Conservation (phyloP, 768 basidiomycete species). For the Pilatotrama ljubarskyi region DNA sequence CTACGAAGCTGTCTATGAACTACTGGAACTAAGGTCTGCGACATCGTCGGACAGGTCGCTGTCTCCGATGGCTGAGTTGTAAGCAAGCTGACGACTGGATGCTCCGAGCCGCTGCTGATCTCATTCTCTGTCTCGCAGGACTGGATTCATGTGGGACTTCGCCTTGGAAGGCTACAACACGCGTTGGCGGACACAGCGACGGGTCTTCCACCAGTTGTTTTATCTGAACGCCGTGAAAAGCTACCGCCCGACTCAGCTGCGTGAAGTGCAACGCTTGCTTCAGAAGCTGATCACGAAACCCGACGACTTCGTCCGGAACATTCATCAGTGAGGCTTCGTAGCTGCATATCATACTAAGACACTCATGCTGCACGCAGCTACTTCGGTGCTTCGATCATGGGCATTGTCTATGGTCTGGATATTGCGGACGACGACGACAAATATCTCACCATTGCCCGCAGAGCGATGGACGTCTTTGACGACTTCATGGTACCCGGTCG, state of each 20-base stretch:
- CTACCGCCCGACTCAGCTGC: slow-evolving; percentile 8
- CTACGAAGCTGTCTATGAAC: neutral
- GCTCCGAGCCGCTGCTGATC: neutral
- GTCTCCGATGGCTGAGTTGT: slow-evolving; percentile 9
- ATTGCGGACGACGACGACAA: slow-evolving; percentile 19
- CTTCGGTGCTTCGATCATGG: slow-evolving; percentile 20
- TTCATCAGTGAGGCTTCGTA: neutral
- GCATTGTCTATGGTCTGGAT: slow-evolving; percentile 24
- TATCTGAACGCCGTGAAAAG: slow-evolving; percentile 1
- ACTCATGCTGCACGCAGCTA: neutral
- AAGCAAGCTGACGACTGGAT: neutral
- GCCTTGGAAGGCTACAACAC: neutral
- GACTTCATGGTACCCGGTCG: slow-evolving; percentile 35
- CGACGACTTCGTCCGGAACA: slow-evolving; percentile 3
- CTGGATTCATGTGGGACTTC: slow-evolving; percentile 8
- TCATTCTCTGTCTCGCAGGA: neutral
- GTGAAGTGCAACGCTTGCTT: slow-evolving; percentile 1
- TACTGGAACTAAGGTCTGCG: slow-evolving; percentile 6
- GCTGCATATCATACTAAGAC: neutral
- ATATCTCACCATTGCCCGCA: slow-evolving; percentile 20
- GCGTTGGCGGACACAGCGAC: slow-evolving; percentile 20
- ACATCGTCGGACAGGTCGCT: slow-evolving; percentile 3
- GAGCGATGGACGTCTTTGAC: slow-evolving; percentile 14
- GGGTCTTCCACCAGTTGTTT: slow-evolving; percentile 20
- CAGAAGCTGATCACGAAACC: neutral